Conservation (phyloP, 2,329 filamentous ascomycete species). For the Colletotrichum godetiae region DNA sequence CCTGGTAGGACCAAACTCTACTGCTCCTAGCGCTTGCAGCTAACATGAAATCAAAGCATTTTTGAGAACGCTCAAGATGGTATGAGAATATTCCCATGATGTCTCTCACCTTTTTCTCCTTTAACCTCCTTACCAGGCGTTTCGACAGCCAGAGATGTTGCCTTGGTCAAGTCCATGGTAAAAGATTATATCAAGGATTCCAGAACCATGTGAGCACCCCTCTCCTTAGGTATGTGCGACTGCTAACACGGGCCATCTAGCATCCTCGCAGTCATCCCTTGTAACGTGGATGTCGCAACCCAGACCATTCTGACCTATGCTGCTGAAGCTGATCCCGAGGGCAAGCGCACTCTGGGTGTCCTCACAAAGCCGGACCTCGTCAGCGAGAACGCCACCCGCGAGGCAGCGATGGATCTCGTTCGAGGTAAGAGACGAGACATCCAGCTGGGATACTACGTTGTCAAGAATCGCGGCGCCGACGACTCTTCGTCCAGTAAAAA, state of each 20-base stretch:
- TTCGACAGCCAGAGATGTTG: constrained; percentile 45
- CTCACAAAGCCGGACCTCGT: constrained; percentile 60
- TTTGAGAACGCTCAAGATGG: constrained; percentile 35
- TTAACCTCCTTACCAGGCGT: background rate
- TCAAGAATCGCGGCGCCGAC: constrained; percentile 41
- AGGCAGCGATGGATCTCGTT: constrained; percentile 34
- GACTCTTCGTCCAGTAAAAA: constrained; percentile 28
- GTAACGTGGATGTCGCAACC: constrained; percentile 53
- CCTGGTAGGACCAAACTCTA: constrained; percentile 54
- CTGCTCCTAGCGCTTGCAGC: constrained; percentile 52
- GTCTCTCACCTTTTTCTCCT: background rate
- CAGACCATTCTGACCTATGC: constrained; percentile 53
- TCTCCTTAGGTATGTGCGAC: background rate
- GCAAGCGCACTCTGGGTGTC: constrained; percentile 56
- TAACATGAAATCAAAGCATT: constrained; percentile 53
- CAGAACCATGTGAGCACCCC: constrained; percentile 53
- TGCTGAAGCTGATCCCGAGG: constrained; percentile 50
- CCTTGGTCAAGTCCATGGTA: constrained; percentile 40
- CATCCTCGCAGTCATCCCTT: constrained; percentile 58
- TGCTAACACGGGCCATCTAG: background rate
- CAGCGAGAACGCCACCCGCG: constrained; percentile 35
- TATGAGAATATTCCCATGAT: background rate
- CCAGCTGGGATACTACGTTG: constrained; percentile 39
- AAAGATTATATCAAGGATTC: constrained; percentile 56
- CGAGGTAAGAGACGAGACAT: constrained; percentile 35